Conservation (phyloP, 2,329 filamentous ascomycete species). For the Alternaria panax region DNA sequence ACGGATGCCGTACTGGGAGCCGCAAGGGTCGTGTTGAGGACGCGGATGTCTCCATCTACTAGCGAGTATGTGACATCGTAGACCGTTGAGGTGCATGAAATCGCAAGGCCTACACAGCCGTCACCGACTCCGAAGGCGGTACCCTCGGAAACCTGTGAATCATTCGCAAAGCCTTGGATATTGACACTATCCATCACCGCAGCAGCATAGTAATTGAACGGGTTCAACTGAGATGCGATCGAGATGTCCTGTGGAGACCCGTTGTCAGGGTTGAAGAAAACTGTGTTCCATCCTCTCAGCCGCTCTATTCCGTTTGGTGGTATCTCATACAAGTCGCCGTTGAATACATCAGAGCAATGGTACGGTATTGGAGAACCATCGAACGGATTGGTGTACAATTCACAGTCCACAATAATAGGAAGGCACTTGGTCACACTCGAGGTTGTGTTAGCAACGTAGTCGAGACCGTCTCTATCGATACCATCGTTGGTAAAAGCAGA, state of each 20-base stretch:
- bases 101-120: not conserved
- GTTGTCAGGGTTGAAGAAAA: not conserved
- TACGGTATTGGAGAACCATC: not conserved
- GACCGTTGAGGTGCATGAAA: not conserved
- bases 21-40: not conserved
- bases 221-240: slow-evolving; percentile 2
- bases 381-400: not conserved
- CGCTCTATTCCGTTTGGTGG: not conserved
- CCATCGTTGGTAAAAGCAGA: not conserved
- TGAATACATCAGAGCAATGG: not conserved
- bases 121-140: not conserved
- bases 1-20: not conserved
- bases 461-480: not conserved
- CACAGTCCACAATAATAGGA: not conserved
- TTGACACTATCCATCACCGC: not conserved
- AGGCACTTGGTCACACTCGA: not conserved
- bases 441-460: not conserved
- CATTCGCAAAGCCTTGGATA: not conserved
- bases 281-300: slow-evolving; percentile 2
- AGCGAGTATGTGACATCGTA: slow-evolving; percentile 5
- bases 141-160: not conserved
- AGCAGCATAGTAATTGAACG: not conserved
- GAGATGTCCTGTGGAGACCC: not conserved
- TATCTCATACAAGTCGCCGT: slow-evolving; percentile 2
- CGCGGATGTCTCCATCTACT: not conserved